A percentile compares a stretch with the other conserved stretches of the same genome.
These are phyloP conservation scores for Apiosordaria backusii DNA, from an alignment of 495 filamentous ascomycete genomes.

Conservation along the genomic window DNA sequence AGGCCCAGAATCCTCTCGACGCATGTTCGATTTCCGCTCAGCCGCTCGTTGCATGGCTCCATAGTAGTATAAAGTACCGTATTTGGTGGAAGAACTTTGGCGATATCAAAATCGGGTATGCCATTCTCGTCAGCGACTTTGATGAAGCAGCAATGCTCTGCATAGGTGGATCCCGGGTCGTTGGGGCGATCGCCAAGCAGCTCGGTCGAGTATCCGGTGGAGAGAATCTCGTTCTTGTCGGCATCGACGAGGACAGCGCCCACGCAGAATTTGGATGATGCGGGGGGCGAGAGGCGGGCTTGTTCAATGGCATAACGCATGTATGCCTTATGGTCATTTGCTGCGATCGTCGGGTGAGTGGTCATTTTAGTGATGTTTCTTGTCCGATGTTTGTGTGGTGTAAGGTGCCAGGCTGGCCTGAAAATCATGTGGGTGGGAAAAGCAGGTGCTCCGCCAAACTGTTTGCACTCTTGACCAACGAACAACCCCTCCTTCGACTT, in stretches of 20 bases:
- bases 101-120: conserved; percentile 39
- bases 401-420: no score
- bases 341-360: conserved; percentile 9
- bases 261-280: conserved; percentile 77
- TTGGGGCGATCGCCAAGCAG: conserved; percentile 32
- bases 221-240: conserved; percentile 53
- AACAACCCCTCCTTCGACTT: no score
- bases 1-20: conserved; percentile 64
- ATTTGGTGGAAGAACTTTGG: conserved; percentile 37
- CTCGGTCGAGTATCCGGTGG: conserved; percentile 77
- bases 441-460: no score
- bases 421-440: no score
- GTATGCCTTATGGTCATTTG: conserved; percentile 51
- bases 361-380: no score
- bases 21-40: conserved; percentile 69
- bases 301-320: conserved; percentile 63
- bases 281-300: conserved; percentile 64
- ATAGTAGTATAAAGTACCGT: conserved; percentile 76
- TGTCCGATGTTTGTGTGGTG: no score
- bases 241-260: conserved; percentile 69
- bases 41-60: conserved; percentile 73
- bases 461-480: no score
- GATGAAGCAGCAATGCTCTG: conserved; percentile 49
- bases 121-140: conserved; percentile 42
- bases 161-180: conserved; percentile 42